Evolutionary conservation across 2,329 filamentous ascomycete genomes (phyloP), one percentile per base, ranked within the genome.

Genomic region (Amylocarpus encephaloides): DNA sequence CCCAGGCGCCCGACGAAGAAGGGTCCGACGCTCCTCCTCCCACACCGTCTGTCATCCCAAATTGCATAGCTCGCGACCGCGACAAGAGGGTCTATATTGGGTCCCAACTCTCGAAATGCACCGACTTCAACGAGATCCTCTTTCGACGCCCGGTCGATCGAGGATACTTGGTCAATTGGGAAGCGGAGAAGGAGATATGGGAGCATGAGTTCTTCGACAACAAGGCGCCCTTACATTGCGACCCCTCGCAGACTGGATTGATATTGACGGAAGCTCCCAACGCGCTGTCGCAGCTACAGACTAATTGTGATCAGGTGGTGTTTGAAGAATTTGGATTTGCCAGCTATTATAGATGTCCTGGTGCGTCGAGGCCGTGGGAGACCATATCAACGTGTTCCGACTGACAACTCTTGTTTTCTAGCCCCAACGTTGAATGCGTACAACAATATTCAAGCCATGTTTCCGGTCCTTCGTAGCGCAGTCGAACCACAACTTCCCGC

Each of bases 251-350:
- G 49, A 93, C 89, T n/a, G 85, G 89, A 43, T 71, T 98, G 50
- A 71, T 98, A 3, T 76, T 97, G 45, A 83, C 87, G 1, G 93
- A 98, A 68, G 86, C 89, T 41, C 85, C 90, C 3, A 95, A 94
- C 68, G 83, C 85, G 3, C 76, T 95, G 49, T 83, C 85, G 0
- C 82, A 83, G 11, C 71, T 98, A 56, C 90, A 96, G 68, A 80
- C 84, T 35, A 93, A 96, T 66, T 90, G 88, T 60, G 93, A 98
- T 64, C 92, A 98, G 72, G 89, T 98, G 64, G 81, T 97, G 1
- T 97, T 98, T 73, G 93, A 98, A 66, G 91, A 97, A 66, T 98
- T 93, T 71, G 88, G 88, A 2, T 98, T 98, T 68, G 80, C 85
- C 10, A 85, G 86, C 58, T 95, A 95, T 70, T 86, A 85, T 57